Evolutionary conservation across 1,284 basidiomycete genomes (phyloP), one percentile per base, ranked within the genome.

Genomic region (Austropuccinia psidii): DNA sequence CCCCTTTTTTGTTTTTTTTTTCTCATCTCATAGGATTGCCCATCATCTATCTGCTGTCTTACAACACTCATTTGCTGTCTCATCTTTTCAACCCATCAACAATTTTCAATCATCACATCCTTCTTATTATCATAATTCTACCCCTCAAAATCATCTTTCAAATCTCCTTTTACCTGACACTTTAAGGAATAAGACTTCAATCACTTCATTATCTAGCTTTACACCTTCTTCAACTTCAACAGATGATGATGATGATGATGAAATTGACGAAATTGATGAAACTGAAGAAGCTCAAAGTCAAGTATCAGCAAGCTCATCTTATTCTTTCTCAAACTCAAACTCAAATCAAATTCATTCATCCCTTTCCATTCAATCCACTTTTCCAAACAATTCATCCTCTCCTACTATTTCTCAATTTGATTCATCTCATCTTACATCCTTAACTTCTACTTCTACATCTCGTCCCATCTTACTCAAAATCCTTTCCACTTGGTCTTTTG

Each of bases 241-340:
- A 49, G 73, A 4, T 65, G 76, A 43, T 73, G 79, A 15, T 57
- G 66, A 65, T 74, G 81, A 78, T 82, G 80, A 81, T 88, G 95
- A 76, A 79, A 83, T 24, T 83, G 84, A 0, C 83, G 85, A 85
- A 49, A 83, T 89, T 60, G 85, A 86, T 1, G 83, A 92, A 29
- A n/a, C n/a, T n/a, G n/a, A 45, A 52, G 50, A 52, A 52, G 66
- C 50, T 33, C n/a, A 68, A 31, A 54, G 47, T 57, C 50, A 68
- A 41, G 50, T 39, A 24, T 68, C 66, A n/a, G 55, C 66, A 31
- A 50, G 47, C 37, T 68, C 66, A 4, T 52, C 49, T 5, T 50
- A 50, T 21, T 68, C 49, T 21, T 68, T 54, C 31, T 52, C 50
- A 19, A 50, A 68, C 17, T 21, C 45, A 17, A 68, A 21, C n/a